These are phyloP conservation scores for Sporothrix brunneoviolacea DNA, from an alignment of 2,329 filamentous ascomycete genomes.

Conservation along the genomic window DNA sequence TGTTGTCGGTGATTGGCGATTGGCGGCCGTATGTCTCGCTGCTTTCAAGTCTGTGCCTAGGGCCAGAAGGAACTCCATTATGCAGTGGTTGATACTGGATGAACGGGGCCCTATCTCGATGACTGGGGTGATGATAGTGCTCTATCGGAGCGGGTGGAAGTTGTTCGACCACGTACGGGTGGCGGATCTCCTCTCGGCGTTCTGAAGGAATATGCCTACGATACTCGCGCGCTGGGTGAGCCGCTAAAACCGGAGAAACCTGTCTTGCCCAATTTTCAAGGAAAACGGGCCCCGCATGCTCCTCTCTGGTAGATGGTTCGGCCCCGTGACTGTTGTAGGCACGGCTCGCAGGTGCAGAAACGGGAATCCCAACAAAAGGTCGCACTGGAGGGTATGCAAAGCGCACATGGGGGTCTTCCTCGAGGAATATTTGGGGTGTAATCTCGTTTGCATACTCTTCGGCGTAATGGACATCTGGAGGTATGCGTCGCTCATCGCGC, in stretches of 20 bases:
- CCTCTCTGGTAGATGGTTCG: not conserved
- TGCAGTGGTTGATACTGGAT: too few species aligned
- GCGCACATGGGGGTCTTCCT: too few species aligned
- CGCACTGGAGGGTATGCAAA: too few species aligned
- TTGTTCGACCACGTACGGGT: not conserved
- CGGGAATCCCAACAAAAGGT: not conserved
- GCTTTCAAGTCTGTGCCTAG: too few species aligned
- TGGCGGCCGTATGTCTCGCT: too few species aligned
- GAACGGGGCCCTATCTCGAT: too few species aligned
- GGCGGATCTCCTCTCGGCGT: not conserved
- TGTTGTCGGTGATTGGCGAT: too few species aligned
- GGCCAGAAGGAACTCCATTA: too few species aligned
- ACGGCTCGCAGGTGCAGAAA: not conserved
- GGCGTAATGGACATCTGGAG: not conserved
- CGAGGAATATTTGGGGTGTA: not conserved
- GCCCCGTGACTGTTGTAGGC: not conserved
- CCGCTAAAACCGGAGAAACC: not conserved
- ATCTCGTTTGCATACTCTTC: not conserved
- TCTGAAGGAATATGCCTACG: not conserved
- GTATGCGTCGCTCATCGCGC: not conserved
- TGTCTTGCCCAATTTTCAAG: not conserved
- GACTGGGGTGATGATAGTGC: too few species aligned
- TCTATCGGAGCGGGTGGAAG: not conserved
- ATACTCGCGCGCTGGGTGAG: constrained; percentile 1
- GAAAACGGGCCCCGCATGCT: constrained; percentile 1